Base-by-base conservation (phyloP, 495 filamentous ascomycete genomes). In the Talaromyces borbonicus region DNA sequence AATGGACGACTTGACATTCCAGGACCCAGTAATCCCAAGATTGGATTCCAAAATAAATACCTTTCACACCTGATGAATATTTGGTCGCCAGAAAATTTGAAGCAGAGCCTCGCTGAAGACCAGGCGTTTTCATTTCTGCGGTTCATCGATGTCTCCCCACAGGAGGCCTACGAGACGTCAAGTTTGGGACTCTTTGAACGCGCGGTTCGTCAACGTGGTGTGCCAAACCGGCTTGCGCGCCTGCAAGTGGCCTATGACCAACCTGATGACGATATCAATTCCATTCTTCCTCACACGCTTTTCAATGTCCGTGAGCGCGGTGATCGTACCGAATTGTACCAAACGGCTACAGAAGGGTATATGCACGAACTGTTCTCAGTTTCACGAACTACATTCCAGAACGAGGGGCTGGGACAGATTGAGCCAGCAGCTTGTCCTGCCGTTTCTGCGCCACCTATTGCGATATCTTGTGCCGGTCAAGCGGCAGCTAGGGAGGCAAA, bases 111-210 rank as follows among this genome's bases (percentile, higher is more conserved):
- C 5, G 62, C 69, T 15, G 71, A 74, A 0, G 66, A 72, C 35
- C 74, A 74, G 7, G 75, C 80, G 14, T 99, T 97, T 64, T 87
- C 89, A 0, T 99, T 89, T 82, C 70, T 96, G 40, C 84, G 86
- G 11, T 94, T 97, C 53, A 78, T 81, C 12, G 85, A 95, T 56
- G 71, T 74, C 1, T 95, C 87, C 41, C 68, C 79, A 8, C 70
- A 73, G 24, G 89, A 96, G 52, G 75, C 73, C 7, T 81, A 79
- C 14, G 71, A 75, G 48, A 65, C 75, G 23, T 83, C 84, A 12
- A 79, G 75, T 46, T 78, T 79, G 39, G 73, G 74, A 25, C 52
- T 76, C 23, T 72, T 79, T 27, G 73, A 83, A 52, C 85, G 88
- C 30, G 85, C 87, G 7, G 60, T 77, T 12, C 66, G 75, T 27